Conservation (phyloP, 2,329 filamentous ascomycete genomes). For the Colletotrichum tofieldiae region DNA sequence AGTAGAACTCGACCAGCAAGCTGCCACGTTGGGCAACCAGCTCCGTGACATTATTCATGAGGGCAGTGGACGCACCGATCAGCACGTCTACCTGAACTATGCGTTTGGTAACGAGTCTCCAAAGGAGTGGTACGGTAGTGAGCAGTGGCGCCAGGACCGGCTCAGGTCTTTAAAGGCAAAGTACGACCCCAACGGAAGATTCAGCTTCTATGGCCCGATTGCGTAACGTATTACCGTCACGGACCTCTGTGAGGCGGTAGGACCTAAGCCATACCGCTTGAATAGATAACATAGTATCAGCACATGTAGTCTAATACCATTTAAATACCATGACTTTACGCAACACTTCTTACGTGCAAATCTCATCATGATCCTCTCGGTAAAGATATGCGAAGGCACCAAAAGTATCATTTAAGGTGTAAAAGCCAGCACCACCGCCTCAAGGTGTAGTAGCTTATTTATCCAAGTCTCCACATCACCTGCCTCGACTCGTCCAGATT, state of each 20-base stretch:
- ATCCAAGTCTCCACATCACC: too few relatives aligned
- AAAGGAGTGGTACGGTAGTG: constrained; percentile 63
- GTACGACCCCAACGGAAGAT: constrained; percentile 63
- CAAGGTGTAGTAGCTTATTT: too few relatives aligned
- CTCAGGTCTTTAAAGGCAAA: constrained; percentile 62
- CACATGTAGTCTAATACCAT: neutral
- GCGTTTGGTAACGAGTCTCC: constrained; percentile 63
- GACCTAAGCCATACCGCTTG: neutral
- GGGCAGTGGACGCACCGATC: constrained; percentile 51
- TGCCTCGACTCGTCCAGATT: too few relatives aligned
- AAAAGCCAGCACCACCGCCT: too few relatives aligned
- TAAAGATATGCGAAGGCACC: too few relatives aligned
- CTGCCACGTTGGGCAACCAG: constrained; percentile 54
- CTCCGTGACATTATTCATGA: constrained; percentile 56
- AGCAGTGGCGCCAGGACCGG: constrained; percentile 63
- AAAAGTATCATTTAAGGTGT: too few relatives aligned
- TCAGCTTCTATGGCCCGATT: constrained; percentile 62
- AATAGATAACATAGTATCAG: neutral
- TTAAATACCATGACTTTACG: neutral
- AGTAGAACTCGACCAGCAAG: constrained; percentile 51
- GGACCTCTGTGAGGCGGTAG: neutral
- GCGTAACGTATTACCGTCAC: neutral
- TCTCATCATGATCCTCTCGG: too few relatives aligned
- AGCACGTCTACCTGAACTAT: constrained; percentile 67
- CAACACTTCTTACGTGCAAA: neutral